phyloP scores from a whole-genome alignment of 179 eudicot genomes.

The Patellifolia procumbens region DNA sequence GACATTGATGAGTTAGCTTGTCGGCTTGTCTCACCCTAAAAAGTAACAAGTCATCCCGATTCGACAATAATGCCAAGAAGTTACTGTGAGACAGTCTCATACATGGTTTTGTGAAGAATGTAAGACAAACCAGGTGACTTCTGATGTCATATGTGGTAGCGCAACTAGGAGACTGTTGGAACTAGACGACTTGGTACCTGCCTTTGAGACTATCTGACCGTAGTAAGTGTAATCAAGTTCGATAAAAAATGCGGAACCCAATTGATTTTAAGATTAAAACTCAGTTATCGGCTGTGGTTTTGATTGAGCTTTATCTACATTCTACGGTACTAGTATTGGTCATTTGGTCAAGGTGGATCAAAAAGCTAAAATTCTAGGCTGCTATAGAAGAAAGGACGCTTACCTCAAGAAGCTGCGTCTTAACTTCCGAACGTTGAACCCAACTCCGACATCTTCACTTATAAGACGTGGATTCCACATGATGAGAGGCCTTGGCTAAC shows the following conservation, averaged over 20 bases:
- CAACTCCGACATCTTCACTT: constrained; percentile 98
- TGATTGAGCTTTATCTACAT: neutral
- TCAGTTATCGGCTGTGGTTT: neutral
- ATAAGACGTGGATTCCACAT: constrained; percentile 99
- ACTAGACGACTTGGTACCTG: too few species aligned
- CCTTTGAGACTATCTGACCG: too few species aligned
- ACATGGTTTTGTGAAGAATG: too few species aligned
- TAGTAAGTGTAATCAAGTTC: too few species aligned
- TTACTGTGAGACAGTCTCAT: too few species aligned
- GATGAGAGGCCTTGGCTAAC: constrained; percentile 94
- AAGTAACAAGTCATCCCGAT: too few species aligned
- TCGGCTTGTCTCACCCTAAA: too few species aligned
- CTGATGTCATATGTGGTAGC: too few species aligned
- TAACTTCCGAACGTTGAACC: constrained; percentile 81
- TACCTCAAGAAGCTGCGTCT: constrained; percentile 78
- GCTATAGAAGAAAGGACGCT: constrained; percentile 2
- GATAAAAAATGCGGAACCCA: neutral
- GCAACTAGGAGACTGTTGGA: too few species aligned
- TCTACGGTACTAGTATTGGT: neutral
- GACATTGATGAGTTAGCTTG: too few species aligned
- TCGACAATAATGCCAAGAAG: too few species aligned
- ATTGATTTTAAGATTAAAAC: neutral
- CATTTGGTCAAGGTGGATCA: neutral
- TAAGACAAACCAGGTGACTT: too few species aligned
- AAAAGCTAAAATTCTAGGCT: neutral